Evolutionary conservation across 148 eudicot species (phyloP).

Genomic region (Rhododendron griersonianum): DNA sequence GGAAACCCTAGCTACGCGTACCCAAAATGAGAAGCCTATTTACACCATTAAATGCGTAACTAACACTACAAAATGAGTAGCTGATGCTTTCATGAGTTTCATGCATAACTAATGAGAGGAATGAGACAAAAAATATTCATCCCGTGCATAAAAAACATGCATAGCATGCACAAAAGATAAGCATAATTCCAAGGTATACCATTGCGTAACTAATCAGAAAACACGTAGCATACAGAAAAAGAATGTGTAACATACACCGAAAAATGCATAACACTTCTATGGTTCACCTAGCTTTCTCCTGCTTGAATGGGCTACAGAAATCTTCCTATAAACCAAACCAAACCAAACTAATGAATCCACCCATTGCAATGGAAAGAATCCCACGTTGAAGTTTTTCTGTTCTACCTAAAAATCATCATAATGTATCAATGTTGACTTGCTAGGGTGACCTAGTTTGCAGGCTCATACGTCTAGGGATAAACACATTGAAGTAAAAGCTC

Average conservation of each 20-base stretch:
- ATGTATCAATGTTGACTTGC: conserved; percentile 12
- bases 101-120: no score
- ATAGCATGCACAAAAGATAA: no score
- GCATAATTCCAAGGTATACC: no score
- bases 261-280: not conserved
- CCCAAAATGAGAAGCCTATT: no score
- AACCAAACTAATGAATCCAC: not conserved
- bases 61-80: no score
- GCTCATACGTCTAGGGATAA: conserved; percentile 24
- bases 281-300: not conserved
- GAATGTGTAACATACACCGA: not conserved
- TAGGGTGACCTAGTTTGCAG: conserved; percentile 6
- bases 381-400: not conserved
- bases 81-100: no score
- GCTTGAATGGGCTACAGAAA: no score
- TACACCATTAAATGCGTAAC: no score
- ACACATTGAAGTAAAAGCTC: conserved; percentile 29
- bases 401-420: conserved; percentile 17
- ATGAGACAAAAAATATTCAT: no score
- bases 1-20: no score
- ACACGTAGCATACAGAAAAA: not conserved
- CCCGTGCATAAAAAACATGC: no score
- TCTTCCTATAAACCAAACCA: not conserved
- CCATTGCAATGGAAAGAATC: not conserved
- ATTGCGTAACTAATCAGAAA: no score